phyloP scores from a whole-genome alignment of 2,329 filamentous ascomycete species.

The Clonostachys sp. region DNA sequence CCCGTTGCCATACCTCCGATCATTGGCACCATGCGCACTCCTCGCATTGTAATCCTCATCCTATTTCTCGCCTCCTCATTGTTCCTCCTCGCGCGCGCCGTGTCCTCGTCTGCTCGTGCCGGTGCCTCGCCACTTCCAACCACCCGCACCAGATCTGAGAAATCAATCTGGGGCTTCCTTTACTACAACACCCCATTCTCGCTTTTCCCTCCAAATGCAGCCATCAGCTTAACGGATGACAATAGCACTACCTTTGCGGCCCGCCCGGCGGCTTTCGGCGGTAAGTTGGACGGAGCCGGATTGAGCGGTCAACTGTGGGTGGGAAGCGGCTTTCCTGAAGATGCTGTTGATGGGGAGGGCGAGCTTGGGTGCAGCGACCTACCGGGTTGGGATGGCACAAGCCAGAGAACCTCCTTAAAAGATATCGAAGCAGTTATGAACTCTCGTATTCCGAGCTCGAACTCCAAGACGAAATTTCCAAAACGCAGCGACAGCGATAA shows the following conservation, averaged over 20 bases:
- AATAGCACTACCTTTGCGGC: conserved; percentile 97
- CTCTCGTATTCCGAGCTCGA: conserved; percentile 17
- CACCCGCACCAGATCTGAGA: conserved; percentile 9
- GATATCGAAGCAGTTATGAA: conserved; percentile 22
- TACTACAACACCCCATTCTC: conserved; percentile 75
- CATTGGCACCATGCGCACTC: conserved; percentile 42
- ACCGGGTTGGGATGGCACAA: conserved; percentile 74
- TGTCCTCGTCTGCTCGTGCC: conserved; percentile 26
- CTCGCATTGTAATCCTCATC: conserved; percentile 47
- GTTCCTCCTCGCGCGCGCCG: conserved; percentile 49
- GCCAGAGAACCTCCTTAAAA: conserved; percentile 29
- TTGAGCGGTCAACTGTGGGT: conserved; percentile 91
- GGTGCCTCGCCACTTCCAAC: background rate
- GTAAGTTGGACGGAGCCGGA: conserved; percentile 67
- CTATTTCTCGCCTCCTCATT: conserved; percentile 48
- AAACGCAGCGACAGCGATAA: conserved; percentile 3
- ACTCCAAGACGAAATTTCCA: conserved; percentile 3
- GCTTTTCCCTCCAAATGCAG: conserved; percentile 90
- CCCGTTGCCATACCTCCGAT: too few species aligned
- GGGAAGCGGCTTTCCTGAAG: conserved; percentile 85
- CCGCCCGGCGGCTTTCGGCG: conserved; percentile 88
- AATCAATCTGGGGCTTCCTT: conserved; percentile 43
- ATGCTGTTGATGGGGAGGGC: conserved; percentile 65
- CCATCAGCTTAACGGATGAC: conserved; percentile 94
- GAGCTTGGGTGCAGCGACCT: conserved; percentile 95